Evolutionary conservation across 108 stramenopile genomes (phyloP).

Genomic region (Stephanodiscus triporus): DNA sequence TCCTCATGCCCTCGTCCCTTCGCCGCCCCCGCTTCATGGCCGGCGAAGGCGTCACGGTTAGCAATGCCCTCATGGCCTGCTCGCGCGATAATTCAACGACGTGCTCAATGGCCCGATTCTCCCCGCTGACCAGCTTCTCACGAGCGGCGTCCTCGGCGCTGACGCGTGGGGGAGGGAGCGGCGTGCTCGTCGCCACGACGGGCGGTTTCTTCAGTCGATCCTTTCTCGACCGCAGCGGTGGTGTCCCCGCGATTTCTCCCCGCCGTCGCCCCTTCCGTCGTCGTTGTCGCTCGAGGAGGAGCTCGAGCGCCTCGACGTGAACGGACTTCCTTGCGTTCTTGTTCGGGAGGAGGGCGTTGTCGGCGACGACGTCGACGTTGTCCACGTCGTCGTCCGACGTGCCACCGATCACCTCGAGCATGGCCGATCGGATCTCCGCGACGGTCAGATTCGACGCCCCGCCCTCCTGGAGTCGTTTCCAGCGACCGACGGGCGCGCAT

Average conservation of each 20-base stretch:
- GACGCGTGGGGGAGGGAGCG: constrained; percentile 36
- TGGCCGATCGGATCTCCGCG: constrained; percentile 56
- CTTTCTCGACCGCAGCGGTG: background rate
- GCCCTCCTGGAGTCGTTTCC: constrained; percentile 40
- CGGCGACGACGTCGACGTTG: background rate
- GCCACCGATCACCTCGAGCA: constrained; percentile 26
- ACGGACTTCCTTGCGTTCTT: constrained; percentile 47
- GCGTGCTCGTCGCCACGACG: background rate
- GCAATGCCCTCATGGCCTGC: constrained; percentile 58
- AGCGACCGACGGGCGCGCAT: constrained; percentile 56
- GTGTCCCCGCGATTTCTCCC: no score
- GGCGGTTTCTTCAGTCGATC: background rate
- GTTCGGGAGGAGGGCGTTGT: constrained; percentile 22
- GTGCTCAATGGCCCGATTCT: constrained; percentile 73
- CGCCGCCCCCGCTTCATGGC: background rate
- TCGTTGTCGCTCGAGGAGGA: constrained; percentile 16
- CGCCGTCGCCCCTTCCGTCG: background rate
- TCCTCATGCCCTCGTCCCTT: background rate
- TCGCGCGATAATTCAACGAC: constrained; percentile 65
- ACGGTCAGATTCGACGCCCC: constrained; percentile 61
- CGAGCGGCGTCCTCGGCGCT: constrained; percentile 65
- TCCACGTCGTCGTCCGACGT: no score
- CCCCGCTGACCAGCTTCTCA: constrained; percentile 67
- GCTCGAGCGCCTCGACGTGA: constrained; percentile 42
- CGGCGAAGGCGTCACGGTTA: constrained; percentile 32